phyloP scores from a whole-genome alignment of 495 filamentous ascomycete genomes.

The Articulospora tetracladia region DNA sequence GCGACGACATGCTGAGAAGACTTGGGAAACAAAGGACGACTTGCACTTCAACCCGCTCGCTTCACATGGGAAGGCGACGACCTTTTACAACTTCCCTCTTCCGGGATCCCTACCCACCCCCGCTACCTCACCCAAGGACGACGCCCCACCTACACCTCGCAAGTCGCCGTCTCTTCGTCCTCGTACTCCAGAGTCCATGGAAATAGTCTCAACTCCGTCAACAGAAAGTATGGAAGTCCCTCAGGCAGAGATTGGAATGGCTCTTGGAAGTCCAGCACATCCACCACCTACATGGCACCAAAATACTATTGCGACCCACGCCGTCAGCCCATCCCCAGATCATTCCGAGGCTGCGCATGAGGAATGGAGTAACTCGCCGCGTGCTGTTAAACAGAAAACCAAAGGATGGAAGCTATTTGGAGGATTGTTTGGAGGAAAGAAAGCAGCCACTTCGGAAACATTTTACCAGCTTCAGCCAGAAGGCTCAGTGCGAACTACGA shows the following conservation, averaged over 20 bases:
- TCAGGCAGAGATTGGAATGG: slow-evolving; percentile 47
- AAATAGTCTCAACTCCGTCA: slow-evolving; percentile 23
- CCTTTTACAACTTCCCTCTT: slow-evolving; percentile 28
- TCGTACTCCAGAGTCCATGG: slow-evolving; percentile 37
- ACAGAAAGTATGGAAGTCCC: slow-evolving; percentile 9
- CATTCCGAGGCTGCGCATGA: slow-evolving; percentile 25
- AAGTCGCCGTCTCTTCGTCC: slow-evolving; percentile 25
- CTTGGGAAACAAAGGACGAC: slow-evolving; percentile 45
- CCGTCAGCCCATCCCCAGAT: slow-evolving; percentile 12
- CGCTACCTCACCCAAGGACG: slow-evolving; percentile 32
- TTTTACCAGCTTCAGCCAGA: slow-evolving; percentile 28
- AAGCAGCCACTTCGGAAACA: slow-evolving; percentile 19
- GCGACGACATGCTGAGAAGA: slow-evolving; percentile 24
- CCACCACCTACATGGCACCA: slow-evolving; percentile 22
- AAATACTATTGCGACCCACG: slow-evolving; percentile 17
- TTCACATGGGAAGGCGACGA: slow-evolving; percentile 23
- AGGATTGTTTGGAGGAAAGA: slow-evolving; percentile 39
- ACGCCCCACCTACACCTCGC: slow-evolving; percentile 19
- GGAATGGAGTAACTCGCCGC: slow-evolving; percentile 19
- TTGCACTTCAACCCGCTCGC: slow-evolving; percentile 34
- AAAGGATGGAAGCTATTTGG: slow-evolving; percentile 47
- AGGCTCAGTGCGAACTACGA: not conserved
- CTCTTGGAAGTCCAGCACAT: slow-evolving; percentile 49
- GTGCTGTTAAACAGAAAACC: slow-evolving; percentile 35
- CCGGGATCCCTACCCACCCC: slow-evolving; percentile 39